Conservation (phyloP, 106 monocot genomes). For the Ottelia alismoides region DNA sequence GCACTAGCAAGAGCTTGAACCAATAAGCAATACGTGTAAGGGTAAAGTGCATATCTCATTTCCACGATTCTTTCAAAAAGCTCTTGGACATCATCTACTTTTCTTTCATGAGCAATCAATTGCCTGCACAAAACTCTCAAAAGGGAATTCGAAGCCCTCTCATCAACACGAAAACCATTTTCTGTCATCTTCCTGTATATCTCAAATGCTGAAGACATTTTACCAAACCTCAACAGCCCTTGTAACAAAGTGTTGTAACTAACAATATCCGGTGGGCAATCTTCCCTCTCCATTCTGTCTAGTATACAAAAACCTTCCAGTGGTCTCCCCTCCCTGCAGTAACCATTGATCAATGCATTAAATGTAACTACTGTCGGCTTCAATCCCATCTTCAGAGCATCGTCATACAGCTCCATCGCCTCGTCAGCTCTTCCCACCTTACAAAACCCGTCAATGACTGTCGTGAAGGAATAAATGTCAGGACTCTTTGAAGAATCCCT, state of each 20-base stretch:
- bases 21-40: conserved; percentile 72
- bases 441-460: conserved; percentile 82
- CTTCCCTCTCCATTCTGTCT: conserved; percentile 27
- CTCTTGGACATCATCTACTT: conserved; percentile 35
- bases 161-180: conserved; percentile 30
- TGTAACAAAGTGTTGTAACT: conserved; percentile 53
- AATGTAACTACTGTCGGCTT: conserved; percentile 56
- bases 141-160: conserved; percentile 51
- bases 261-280: conserved; percentile 36
- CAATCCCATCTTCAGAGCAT: conserved; percentile 41
- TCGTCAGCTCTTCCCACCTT: conserved; percentile 67
- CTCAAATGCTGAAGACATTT: conserved; percentile 29
- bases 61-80: conserved; percentile 27
- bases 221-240: conserved; percentile 46
- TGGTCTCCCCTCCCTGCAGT: conserved; percentile 67
- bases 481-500: conserved; percentile 35
- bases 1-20: conserved; percentile 62
- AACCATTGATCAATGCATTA: conserved; percentile 72
- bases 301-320: conserved; percentile 44
- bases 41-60: conserved; percentile 18
- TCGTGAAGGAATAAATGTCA: conserved; percentile 69
- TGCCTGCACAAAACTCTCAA: conserved; percentile 58
- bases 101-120: conserved; percentile 8
- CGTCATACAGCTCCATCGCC: conserved; percentile 48
- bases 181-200: conserved; percentile 46